Conservation (phyloP, 2,329 filamentous ascomycete genomes). For the Sporothrix brunneoviolacea region DNA sequence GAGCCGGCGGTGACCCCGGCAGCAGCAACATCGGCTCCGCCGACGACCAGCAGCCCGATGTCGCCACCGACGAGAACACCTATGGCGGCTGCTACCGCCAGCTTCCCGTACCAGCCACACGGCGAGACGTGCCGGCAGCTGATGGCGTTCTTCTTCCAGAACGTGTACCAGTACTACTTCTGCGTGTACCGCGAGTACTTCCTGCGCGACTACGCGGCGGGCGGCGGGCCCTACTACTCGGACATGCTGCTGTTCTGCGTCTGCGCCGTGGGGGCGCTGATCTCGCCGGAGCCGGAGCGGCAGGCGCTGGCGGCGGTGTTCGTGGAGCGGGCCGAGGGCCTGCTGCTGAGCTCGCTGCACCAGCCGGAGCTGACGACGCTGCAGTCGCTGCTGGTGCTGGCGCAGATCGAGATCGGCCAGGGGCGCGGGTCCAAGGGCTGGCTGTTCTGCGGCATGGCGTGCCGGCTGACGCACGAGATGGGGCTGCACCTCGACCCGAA, state of each 20-base stretch:
- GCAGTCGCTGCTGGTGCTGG: slow-evolving; percentile 8
- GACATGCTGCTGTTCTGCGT: slow-evolving; percentile 43
- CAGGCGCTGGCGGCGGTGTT: slow-evolving; percentile 36
- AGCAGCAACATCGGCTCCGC: not conserved
- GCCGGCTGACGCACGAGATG: slow-evolving; percentile 45
- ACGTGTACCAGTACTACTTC: slow-evolving; percentile 44
- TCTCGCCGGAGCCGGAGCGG: slow-evolving; percentile 31
- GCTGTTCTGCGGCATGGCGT: slow-evolving; percentile 47
- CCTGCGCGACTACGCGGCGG: slow-evolving; percentile 41
- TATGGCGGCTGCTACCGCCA: too few relatives aligned
- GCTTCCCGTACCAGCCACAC: slow-evolving; percentile 35
- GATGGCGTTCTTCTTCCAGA: slow-evolving; percentile 42
- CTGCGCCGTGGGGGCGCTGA: slow-evolving; percentile 42
- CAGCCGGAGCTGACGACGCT: slow-evolving; percentile 39
- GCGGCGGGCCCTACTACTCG: slow-evolving; percentile 41
- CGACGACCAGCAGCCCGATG: too few relatives aligned
- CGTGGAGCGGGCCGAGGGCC: slow-evolving; percentile 36
- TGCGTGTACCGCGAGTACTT: slow-evolving; percentile 46
- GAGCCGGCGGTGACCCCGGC: slow-evolving; percentile 11
- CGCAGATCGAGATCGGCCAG: slow-evolving; percentile 36
- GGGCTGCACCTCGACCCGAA: slow-evolving; percentile 45
- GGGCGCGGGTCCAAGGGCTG: slow-evolving; percentile 44
- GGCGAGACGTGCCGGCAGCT: slow-evolving; percentile 38
- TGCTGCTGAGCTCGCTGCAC: slow-evolving; percentile 40
- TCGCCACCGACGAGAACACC: too few relatives aligned